These are phyloP conservation scores for Neohortaea acidophila DNA, from an alignment of 495 filamentous ascomycete species.

Conservation along the genomic window DNA sequence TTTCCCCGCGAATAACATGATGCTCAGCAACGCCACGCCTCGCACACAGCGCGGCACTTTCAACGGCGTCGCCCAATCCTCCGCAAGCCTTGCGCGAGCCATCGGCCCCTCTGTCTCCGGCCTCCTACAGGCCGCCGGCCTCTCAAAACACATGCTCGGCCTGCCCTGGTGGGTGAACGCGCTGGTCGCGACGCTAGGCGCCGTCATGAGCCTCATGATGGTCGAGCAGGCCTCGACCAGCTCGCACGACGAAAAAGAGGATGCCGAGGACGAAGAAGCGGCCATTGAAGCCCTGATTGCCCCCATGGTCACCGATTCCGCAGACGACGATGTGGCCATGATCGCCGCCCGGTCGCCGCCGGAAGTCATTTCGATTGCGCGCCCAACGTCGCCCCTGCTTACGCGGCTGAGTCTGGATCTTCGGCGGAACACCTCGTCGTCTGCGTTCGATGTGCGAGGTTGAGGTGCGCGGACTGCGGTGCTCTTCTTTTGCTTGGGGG, in stretches of 20 bases:
- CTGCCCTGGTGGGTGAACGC: slow-evolving; percentile 86
- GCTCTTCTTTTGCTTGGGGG: too few relatives aligned
- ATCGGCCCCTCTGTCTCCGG: slow-evolving; percentile 83
- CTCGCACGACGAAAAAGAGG: slow-evolving; percentile 8
- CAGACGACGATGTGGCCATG: slow-evolving; percentile 11
- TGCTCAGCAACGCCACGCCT: slow-evolving; percentile 71
- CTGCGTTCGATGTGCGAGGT: too few relatives aligned
- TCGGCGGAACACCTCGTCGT: slow-evolving; percentile 10
- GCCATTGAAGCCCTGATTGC: slow-evolving; percentile 6
- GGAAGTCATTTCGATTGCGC: slow-evolving; percentile 7
- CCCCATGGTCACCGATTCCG: too few relatives aligned
- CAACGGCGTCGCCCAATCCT: slow-evolving; percentile 84
- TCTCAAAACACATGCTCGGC: slow-evolving; percentile 65
- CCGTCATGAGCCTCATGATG: slow-evolving; percentile 36
- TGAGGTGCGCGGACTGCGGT: too few relatives aligned
- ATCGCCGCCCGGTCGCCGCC: slow-evolving; percentile 12
- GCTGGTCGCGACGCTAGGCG: slow-evolving; percentile 58
- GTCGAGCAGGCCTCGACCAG: slow-evolving; percentile 18
- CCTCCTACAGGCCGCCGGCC: slow-evolving; percentile 63
- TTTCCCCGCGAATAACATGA: slow-evolving; percentile 72
- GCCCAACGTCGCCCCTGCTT: slow-evolving; percentile 13
- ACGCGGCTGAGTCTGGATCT: slow-evolving; percentile 13
- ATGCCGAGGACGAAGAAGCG: background rate
- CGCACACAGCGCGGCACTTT: slow-evolving; percentile 70
- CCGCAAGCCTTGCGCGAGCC: slow-evolving; percentile 71